These are phyloP conservation scores for Xylaria sp. DNA, from an alignment of 2,329 filamentous ascomycete species.

Conservation along the genomic window DNA sequence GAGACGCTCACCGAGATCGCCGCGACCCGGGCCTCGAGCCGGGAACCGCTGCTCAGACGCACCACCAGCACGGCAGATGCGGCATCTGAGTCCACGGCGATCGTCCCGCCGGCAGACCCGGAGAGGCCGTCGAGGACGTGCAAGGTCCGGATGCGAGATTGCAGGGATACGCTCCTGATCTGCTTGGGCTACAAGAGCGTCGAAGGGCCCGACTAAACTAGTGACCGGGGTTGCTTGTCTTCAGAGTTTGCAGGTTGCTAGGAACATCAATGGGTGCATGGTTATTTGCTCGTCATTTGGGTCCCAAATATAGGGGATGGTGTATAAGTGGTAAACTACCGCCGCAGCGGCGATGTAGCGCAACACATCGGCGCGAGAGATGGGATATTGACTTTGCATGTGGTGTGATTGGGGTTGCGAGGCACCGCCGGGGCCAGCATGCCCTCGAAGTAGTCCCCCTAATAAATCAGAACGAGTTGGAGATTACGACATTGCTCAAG, in stretches of 20 bases:
- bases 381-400: no score
- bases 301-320: no score
- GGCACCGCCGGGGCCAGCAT: no score
- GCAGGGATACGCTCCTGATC: slow-evolving; percentile 6
- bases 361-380: no score
- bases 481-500: background rate
- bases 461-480: no score
- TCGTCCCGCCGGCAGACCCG: background rate
- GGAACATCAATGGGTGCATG: background rate
- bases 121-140: background rate
- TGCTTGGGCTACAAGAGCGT: slow-evolving; percentile 10
- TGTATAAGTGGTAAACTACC: no score
- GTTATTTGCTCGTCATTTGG: no score
- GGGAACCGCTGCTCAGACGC: slow-evolving; percentile 2
- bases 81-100: background rate
- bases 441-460: no score
- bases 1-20: background rate
- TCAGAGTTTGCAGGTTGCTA: background rate
- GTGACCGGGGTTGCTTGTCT: background rate
- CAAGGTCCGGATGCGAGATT: slow-evolving; percentile 1
- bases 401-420: no score
- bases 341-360: no score
- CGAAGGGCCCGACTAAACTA: slow-evolving; percentile 2
- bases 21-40: background rate
- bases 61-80: background rate